Evolutionary conservation across 768 basidiomycete species (phyloP).

Genomic region (Agaricus blazei): DNA sequence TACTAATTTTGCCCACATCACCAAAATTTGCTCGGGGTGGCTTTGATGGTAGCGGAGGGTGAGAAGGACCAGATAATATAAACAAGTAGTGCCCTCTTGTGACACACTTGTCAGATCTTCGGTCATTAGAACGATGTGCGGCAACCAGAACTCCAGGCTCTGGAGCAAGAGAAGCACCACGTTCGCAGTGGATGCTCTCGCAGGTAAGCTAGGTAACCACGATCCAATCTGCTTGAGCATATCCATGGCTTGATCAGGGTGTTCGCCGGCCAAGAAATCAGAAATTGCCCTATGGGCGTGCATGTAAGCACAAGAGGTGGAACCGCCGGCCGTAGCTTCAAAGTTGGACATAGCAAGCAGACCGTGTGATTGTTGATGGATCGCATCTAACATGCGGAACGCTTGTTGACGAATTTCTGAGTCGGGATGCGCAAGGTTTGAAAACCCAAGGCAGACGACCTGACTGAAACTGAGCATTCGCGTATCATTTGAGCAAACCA

Average conservation of each 20-base stretch:
- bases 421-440: conserved; percentile 77
- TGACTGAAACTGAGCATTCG: conserved; percentile 74
- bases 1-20: conserved; percentile 76
- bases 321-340: conserved; percentile 67
- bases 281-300: conserved; percentile 77
- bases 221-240: conserved; percentile 69
- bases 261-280: conserved; percentile 74
- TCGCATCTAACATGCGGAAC: conserved; percentile 69
- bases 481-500: conserved; percentile 46
- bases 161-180: conserved; percentile 61
- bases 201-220: conserved; percentile 65
- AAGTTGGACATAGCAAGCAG: conserved; percentile 66
- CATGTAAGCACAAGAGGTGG: conserved; percentile 70
- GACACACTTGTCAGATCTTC: conserved; percentile 54
- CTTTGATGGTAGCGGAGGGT: conserved; percentile 69
- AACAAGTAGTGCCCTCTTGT: conserved; percentile 53
- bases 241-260: conserved; percentile 55
- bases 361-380: conserved; percentile 66
- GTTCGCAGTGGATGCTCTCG: conserved; percentile 39
- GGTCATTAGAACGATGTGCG: conserved; percentile 64
- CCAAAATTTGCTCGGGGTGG: conserved; percentile 75
- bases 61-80: conserved; percentile 82
- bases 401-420: conserved; percentile 64
- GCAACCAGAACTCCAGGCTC: conserved; percentile 81
- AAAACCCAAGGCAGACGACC: conserved; percentile 68